Percentiles rank a stretch among this genome's conserved stretches.
phyloP scores from a whole-genome alignment of 208 protist genomes.

The Acanthamoeba royreba region DNA sequence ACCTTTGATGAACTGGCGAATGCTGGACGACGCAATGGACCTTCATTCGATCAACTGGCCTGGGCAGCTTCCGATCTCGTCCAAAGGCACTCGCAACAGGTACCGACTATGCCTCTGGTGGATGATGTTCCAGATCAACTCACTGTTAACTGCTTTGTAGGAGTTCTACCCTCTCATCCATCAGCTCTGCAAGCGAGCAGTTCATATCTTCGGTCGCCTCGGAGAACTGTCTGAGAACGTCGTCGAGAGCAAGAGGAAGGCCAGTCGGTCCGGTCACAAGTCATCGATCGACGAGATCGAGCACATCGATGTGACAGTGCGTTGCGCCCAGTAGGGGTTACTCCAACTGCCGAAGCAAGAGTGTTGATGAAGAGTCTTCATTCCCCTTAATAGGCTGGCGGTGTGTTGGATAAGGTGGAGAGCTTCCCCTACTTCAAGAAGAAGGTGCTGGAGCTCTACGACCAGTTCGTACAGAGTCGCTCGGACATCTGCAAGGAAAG shows the following conservation, averaged over 20 bases:
- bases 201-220: conserved; percentile 70
- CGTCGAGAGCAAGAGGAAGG: conserved; percentile 40
- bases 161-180: conserved; percentile 3
- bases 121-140: background rate
- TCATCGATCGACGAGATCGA: conserved; percentile 8
- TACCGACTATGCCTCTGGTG: conserved; percentile 56
- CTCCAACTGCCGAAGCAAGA: background rate
- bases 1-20: conserved; percentile 70
- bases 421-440: conserved; percentile 5
- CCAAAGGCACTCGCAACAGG: conserved; percentile 59
- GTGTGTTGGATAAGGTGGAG: background rate
- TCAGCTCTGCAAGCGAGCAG: conserved; percentile 20
- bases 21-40: conserved; percentile 55
- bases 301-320: background rate
- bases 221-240: conserved; percentile 52
- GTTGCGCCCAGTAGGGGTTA: background rate
- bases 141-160: background rate
- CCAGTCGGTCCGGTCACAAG: background rate
- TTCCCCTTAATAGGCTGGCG: background rate
- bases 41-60: conserved; percentile 59
- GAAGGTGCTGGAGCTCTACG: conserved; percentile 34
- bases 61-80: conserved; percentile 68
- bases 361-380: background rate
- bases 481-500: background rate
- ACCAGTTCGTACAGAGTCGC: background rate